phyloP scores from a whole-genome alignment of 805 yeast species.

The Hanseniaspora taiwanica region DNA sequence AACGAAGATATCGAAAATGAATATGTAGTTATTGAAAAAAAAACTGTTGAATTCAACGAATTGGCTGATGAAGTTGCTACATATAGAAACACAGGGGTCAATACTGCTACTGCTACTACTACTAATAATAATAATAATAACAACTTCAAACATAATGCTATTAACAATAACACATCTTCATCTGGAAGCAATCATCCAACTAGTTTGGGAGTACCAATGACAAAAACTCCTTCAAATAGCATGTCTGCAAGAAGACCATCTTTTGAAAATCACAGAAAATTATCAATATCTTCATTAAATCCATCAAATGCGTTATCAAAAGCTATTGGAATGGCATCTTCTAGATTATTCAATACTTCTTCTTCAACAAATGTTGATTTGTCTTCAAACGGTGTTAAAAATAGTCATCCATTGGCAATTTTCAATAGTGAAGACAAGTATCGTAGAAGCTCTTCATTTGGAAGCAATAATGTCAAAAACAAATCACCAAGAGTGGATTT shows the following conservation, averaged over 20 bases:
- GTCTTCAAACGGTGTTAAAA: no score
- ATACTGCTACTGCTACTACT: background rate
- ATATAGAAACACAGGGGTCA: background rate
- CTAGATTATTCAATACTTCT: conserved; percentile 59
- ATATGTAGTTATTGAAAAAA: conserved; percentile 88
- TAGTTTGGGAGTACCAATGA: background rate
- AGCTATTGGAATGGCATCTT: conserved; percentile 79
- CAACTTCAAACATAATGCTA: background rate
- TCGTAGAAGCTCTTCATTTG: background rate
- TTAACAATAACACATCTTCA: background rate
- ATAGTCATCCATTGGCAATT: conserved; percentile 11
- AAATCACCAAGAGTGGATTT: background rate
- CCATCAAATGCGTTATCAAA: conserved; percentile 83
- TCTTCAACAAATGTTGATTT: conserved; percentile 7
- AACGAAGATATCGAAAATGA: conserved; percentile 54
- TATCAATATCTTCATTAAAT: conserved; percentile 50
- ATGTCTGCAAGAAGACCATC: conserved; percentile 41
- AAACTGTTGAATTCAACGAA: conserved; percentile 90
- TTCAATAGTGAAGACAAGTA: background rate
- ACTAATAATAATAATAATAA: background rate
- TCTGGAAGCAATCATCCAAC: background rate
- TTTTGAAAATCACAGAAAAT: conserved; percentile 47
- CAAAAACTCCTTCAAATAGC: background rate
- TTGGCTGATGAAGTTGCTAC: conserved; percentile 80
- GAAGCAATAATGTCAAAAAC: background rate